A percentile compares a stretch with the other conserved stretches of the same genome.
phyloP scores from a whole-genome alignment of 1,139 yeast species.

The Hanseniaspora gamundiae region DNA sequence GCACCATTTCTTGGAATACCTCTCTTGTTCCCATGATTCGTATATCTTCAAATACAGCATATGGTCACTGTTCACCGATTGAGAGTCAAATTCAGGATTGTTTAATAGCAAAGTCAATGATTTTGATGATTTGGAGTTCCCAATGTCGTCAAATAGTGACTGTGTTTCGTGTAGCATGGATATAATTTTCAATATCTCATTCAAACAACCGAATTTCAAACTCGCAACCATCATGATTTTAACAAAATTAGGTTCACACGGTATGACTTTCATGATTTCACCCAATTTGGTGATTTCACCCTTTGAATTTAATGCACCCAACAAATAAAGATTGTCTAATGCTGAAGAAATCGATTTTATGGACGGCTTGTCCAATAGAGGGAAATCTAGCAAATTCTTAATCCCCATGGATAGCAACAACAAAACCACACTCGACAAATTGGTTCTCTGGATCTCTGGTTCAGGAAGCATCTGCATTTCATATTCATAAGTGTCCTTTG shows the following conservation, averaged over 20 bases:
- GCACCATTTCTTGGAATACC: conserved; percentile 74
- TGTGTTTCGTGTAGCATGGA: conserved; percentile 79
- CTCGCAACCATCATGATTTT: conserved; percentile 55
- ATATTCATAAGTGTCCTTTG: conserved; percentile 74
- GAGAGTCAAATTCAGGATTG: conserved; percentile 10
- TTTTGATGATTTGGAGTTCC: conserved; percentile 30
- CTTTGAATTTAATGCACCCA: conserved; percentile 76
- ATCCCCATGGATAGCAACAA: conserved; percentile 71
- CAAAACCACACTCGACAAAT: conserved; percentile 63
- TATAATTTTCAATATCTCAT: conserved; percentile 57
- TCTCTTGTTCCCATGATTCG: conserved; percentile 63
- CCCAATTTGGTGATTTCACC: conserved; percentile 76
- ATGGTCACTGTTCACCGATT: conserved; percentile 50
- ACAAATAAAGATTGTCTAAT: conserved; percentile 63
- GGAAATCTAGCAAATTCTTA: conserved; percentile 61
- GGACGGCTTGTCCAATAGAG: conserved; percentile 80
- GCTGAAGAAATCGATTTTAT: conserved; percentile 62
- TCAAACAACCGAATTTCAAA: conserved; percentile 43
- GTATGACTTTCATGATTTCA: conserved; percentile 81
- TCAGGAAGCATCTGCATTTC: conserved; percentile 70
- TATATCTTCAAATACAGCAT: conserved; percentile 61
- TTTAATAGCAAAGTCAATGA: conserved; percentile 2
- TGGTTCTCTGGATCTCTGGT: conserved; percentile 82
- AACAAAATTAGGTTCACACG: conserved; percentile 82
- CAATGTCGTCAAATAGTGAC: conserved; percentile 60